A percentile compares a stretch with the other conserved stretches of the same genome.
Evolutionary conservation across 345 rosid species (phyloP).

Genomic region (Carallia brachiata): DNA sequence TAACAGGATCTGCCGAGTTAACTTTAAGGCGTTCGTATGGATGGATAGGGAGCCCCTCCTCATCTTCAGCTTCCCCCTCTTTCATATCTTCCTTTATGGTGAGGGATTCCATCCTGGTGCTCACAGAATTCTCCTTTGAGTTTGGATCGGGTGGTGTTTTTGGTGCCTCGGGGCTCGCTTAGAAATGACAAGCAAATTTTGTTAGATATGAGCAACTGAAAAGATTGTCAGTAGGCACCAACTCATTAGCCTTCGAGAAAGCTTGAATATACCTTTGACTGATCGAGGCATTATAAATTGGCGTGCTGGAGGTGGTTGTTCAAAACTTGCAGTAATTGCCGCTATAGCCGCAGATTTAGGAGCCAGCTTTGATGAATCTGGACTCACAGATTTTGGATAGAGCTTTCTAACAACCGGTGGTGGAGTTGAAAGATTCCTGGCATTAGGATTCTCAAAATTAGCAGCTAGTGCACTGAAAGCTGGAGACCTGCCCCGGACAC

Average conservation of each 20-base stretch:
- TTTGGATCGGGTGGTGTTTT: slow-evolving; percentile 51
- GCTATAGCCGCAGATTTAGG: slow-evolving; percentile 71
- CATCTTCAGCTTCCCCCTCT: slow-evolving; percentile 92
- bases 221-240: not conserved
- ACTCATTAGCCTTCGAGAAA: not conserved
- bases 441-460: slow-evolving; percentile 74
- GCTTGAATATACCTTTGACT: slow-evolving; percentile 51
- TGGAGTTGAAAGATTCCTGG: slow-evolving; percentile 94
- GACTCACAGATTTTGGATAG: slow-evolving; percentile 87
- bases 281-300: slow-evolving; percentile 67
- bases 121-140: slow-evolving; percentile 62
- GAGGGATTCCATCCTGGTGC: slow-evolving; percentile 71
- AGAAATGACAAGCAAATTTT: slow-evolving; percentile 21
- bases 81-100: slow-evolving; percentile 85
- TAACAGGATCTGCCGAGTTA: slow-evolving; percentile 60
- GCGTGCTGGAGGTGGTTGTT: slow-evolving; percentile 61
- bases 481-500: slow-evolving; percentile 98
- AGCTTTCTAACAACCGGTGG: slow-evolving; percentile 89
- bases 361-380: slow-evolving; percentile 59
- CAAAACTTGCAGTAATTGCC: slow-evolving; percentile 64
- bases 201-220: slow-evolving; percentile 8
- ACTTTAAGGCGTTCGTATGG: slow-evolving; percentile 82
- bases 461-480: slow-evolving; percentile 98
- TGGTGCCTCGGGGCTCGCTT: slow-evolving; percentile 50
- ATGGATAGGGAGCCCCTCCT: slow-evolving; percentile 72